Conservation (phyloP, 1,284 basidiomycete genomes). For the Tilletia horrida region DNA sequence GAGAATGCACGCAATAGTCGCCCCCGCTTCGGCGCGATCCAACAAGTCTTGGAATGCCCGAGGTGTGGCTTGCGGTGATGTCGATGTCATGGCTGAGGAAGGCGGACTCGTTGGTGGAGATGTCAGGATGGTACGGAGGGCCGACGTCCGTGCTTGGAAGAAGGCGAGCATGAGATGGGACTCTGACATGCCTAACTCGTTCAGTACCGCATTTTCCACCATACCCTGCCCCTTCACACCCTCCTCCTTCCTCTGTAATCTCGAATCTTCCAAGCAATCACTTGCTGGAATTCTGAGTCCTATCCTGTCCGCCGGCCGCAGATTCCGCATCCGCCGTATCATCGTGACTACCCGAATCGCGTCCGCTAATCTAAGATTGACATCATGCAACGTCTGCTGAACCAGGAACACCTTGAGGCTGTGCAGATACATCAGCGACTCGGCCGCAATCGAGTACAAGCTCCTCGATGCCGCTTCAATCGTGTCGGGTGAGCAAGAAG, state of each 20-base stretch:
- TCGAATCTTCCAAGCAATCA: not conserved
- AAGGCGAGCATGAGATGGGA: constrained; percentile 11
- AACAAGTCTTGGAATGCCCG: not conserved
- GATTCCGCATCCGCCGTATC: constrained; percentile 9
- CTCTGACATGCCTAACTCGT: constrained; percentile 15
- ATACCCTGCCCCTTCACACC: not conserved
- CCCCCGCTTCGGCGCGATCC: not conserved
- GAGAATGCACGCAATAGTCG: not conserved
- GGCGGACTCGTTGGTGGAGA: not conserved
- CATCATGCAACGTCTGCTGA: not conserved
- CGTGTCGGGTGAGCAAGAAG: not conserved
- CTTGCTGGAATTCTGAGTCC: not conserved
- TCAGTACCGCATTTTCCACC: not conserved
- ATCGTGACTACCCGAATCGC: constrained; percentile 12
- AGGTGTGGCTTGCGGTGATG: not conserved
- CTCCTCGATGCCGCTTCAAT: not conserved
- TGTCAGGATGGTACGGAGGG: not conserved
- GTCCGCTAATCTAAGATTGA: not conserved
- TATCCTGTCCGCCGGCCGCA: not conserved
- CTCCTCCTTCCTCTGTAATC: not conserved
- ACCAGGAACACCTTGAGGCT: constrained; percentile 5
- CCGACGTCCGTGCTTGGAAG: constrained; percentile 12
- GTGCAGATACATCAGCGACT: constrained; percentile 7
- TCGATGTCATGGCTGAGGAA: not conserved
- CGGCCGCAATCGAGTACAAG: constrained; percentile 4